phyloP scores from a whole-genome alignment of 352 stramenopile species.

The Saprolegnia diclina region DNA sequence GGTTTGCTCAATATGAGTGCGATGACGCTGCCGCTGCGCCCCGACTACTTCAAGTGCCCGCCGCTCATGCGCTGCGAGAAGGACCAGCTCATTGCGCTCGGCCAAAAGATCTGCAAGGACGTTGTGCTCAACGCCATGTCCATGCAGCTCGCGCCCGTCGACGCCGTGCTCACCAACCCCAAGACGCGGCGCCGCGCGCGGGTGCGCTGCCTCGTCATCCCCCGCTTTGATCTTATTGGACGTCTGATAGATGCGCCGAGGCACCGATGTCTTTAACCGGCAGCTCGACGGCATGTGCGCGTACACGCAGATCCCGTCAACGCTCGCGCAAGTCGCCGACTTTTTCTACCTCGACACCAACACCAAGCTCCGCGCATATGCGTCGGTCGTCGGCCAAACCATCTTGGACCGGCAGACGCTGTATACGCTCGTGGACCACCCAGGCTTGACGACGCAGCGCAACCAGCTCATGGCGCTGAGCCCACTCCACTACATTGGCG shows the following conservation, averaged over 20 bases:
- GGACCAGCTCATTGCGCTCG: conserved; percentile 60
- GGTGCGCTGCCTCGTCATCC: conserved; percentile 55
- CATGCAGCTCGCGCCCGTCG: conserved; percentile 63
- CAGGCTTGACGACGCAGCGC: background rate
- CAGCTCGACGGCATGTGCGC: conserved; percentile 36
- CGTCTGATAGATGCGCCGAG: conserved; percentile 9
- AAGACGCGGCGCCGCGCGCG: conserved; percentile 34
- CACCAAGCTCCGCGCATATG: conserved; percentile 36
- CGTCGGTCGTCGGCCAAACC: conserved; percentile 29
- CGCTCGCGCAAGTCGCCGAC: conserved; percentile 68
- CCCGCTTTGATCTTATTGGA: background rate
- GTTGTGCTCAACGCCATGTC: conserved; percentile 61
- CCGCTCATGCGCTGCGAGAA: conserved; percentile 54
- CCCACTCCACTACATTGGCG: conserved; percentile 64
- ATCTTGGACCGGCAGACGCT: conserved; percentile 73
- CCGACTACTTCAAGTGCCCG: conserved; percentile 62
- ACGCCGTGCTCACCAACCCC: conserved; percentile 56
- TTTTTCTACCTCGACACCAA: conserved; percentile 75
- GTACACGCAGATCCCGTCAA: conserved; percentile 62
- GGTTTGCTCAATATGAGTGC: background rate
- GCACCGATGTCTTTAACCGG: background rate
- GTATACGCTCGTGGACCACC: conserved; percentile 40
- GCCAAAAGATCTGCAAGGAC: conserved; percentile 79
- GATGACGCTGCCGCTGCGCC: conserved; percentile 45
- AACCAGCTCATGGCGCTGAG: conserved; percentile 48